Percentiles rank a stretch among this genome's conserved stretches.
These are phyloP conservation scores for Russula emetica DNA, from an alignment of 768 basidiomycete species.

Conservation along the genomic window DNA sequence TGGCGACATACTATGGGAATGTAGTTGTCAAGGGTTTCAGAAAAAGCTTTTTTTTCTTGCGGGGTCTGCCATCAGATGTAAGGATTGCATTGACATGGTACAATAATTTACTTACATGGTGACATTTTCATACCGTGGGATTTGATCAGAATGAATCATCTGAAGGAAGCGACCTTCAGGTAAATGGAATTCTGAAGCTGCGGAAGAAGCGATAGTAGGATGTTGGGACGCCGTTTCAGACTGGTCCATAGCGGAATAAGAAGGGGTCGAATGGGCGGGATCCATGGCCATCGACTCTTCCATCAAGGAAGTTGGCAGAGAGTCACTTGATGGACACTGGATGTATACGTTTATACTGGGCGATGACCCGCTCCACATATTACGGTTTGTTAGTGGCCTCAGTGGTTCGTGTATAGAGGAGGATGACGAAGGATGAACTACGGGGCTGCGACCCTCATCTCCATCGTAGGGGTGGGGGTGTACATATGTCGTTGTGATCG, in stretches of 20 bases:
- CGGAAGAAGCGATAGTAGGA: not conserved
- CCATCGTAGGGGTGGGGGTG: not conserved
- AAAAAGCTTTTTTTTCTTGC: not conserved
- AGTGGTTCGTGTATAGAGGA: not conserved
- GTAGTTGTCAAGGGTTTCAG: not conserved
- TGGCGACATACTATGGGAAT: constrained; percentile 8
- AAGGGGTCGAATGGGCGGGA: not conserved
- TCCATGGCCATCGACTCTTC: not conserved
- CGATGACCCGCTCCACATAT: not conserved
- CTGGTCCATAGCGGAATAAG: no score
- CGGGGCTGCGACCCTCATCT: not conserved
- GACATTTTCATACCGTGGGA: constrained; percentile 12
- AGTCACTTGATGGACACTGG: constrained; percentile 9
- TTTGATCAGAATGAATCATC: constrained; percentile 14
- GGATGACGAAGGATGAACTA: not conserved
- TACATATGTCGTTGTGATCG: not conserved
- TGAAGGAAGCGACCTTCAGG: not conserved
- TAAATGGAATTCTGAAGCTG: not conserved
- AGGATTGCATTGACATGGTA: not conserved
- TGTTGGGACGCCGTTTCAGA: not conserved
- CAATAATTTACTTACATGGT: not conserved
- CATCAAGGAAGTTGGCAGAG: not conserved
- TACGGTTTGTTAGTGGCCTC: not conserved
- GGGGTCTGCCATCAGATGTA: not conserved
- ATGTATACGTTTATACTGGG: not conserved